phyloP scores from a whole-genome alignment of 2,329 filamentous ascomycete species.

The Cordyceps javanica region DNA sequence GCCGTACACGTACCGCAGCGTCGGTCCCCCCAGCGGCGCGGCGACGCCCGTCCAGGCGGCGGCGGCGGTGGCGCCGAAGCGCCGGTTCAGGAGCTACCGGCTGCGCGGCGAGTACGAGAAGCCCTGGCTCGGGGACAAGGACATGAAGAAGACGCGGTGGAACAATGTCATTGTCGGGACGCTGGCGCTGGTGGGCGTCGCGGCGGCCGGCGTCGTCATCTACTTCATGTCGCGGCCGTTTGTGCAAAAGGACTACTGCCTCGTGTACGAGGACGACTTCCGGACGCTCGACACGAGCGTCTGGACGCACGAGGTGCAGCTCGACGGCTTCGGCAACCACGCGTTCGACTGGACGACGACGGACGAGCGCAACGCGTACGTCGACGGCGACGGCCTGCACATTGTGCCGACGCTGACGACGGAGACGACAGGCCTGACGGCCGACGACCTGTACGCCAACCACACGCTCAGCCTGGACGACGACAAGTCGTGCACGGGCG shows the following conservation, averaged over 20 bases:
- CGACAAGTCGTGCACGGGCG: slow-evolving; percentile 36
- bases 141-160: slow-evolving; percentile 26
- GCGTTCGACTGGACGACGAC: slow-evolving; percentile 50
- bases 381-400: slow-evolving; percentile 43
- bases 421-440: slow-evolving; percentile 32
- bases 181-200: slow-evolving; percentile 28
- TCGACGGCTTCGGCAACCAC: slow-evolving; percentile 41
- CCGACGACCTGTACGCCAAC: slow-evolving; percentile 31
- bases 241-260: slow-evolving; percentile 34
- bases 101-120: slow-evolving; percentile 30
- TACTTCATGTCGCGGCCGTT: slow-evolving; percentile 25
- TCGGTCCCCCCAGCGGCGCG: neutral
- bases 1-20: slow-evolving; percentile 10
- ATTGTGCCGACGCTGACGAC: slow-evolving; percentile 48
- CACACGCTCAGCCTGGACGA: slow-evolving; percentile 39
- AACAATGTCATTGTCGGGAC: slow-evolving; percentile 29
- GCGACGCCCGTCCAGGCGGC: neutral
- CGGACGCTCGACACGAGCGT: slow-evolving; percentile 33
- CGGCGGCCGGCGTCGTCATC: slow-evolving; percentile 27
- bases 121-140: slow-evolving; percentile 31
- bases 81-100: slow-evolving; percentile 28
- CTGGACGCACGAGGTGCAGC: slow-evolving; percentile 44
- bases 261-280: slow-evolving; percentile 46
- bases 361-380: slow-evolving; percentile 40
- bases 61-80: too few species aligned